Evolutionary conservation across 106 monocot species (phyloP).

Genomic region (Iris macrosiphon): DNA sequence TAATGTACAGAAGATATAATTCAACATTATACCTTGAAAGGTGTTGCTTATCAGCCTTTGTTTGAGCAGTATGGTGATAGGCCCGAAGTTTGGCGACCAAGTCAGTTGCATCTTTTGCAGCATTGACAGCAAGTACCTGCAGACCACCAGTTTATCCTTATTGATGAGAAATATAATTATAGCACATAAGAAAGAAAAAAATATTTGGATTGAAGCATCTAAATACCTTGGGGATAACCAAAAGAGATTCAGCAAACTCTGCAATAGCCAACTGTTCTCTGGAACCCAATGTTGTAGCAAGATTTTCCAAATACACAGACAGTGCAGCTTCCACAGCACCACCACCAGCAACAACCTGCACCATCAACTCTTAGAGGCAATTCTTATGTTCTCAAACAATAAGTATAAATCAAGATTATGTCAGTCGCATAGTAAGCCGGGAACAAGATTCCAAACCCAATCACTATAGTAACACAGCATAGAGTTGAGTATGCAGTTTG

Average conservation of each 20-base stretch:
- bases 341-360: conserved; percentile 87
- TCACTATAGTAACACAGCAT: no score
- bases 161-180: background rate
- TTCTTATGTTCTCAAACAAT: background rate
- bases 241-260: conserved; percentile 65
- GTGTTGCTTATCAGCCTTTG: conserved; percentile 94
- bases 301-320: conserved; percentile 65
- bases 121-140: conserved; percentile 95
- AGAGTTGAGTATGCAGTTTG: no score
- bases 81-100: conserved; percentile 92
- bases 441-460: no score
- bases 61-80: conserved; percentile 92
- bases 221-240: conserved; percentile 59
- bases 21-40: conserved; percentile 53
- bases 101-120: conserved; percentile 97
- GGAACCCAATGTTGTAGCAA: conserved; percentile 77
- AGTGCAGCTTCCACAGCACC: conserved; percentile 78
- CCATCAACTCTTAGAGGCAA: conserved; percentile 1
- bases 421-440: no score
- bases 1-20: background rate
- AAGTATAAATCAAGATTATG: background rate
- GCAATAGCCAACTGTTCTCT: conserved; percentile 77
- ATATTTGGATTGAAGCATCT: background rate
- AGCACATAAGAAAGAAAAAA: background rate
- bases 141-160: background rate